These are phyloP conservation scores for Lasiosphaeria hispida DNA, from an alignment of 495 filamentous ascomycete species.

Conservation along the genomic window DNA sequence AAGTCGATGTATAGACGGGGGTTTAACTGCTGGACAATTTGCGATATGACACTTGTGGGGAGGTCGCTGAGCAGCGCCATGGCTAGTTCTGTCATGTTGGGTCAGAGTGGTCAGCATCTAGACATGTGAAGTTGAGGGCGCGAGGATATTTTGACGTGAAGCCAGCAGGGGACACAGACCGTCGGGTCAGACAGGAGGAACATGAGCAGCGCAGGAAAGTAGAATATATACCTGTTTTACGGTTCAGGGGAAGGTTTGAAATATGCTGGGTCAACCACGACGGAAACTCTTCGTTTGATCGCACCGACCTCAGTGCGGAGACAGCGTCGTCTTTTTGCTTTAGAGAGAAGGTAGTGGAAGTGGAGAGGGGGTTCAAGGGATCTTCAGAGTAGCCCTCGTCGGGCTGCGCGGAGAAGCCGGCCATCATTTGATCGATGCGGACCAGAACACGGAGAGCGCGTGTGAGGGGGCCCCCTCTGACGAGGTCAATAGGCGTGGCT, in stretches of 20 bases:
- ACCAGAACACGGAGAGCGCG: too few species aligned
- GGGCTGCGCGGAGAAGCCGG: constrained; percentile 37
- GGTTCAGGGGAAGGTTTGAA: constrained; percentile 40
- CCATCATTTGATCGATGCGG: constrained; percentile 14
- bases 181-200: background rate
- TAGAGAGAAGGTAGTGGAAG: constrained; percentile 23
- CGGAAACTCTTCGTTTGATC: constrained; percentile 33
- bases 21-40: constrained; percentile 71
- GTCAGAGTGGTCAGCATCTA: too few species aligned
- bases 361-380: constrained; percentile 44
- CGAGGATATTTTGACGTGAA: background rate
- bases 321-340: constrained; percentile 27
- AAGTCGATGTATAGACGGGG: constrained; percentile 91
- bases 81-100: constrained; percentile 48
- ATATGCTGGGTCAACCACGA: constrained; percentile 47
- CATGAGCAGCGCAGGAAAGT: background rate
- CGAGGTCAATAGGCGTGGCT: too few species aligned
- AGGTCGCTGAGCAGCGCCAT: constrained; percentile 69
- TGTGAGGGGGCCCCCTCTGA: too few species aligned
- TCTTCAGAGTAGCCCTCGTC: constrained; percentile 61
- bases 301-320: constrained; percentile 19
- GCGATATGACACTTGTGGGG: constrained; percentile 69
- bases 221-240: constrained; percentile 47
- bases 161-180: background rate
- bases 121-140: background rate